Conservation (phyloP, 495 filamentous ascomycete species). For the Penicillium nucicola region DNA sequence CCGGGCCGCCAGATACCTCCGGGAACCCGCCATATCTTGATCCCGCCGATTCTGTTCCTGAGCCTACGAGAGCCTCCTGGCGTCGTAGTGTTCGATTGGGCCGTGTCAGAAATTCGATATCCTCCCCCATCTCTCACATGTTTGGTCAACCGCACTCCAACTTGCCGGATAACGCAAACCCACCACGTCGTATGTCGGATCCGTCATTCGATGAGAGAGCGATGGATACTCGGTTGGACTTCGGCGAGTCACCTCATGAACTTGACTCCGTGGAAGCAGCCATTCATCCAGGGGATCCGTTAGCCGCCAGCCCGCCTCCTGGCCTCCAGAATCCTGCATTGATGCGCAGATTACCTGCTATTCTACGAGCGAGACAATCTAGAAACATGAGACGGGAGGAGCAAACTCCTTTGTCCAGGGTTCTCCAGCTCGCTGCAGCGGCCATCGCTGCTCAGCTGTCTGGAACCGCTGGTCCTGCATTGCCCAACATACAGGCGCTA, state of each 20-base stretch:
- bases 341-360: conserved; percentile 39
- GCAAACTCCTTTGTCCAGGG: conserved; percentile 54
- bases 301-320: conserved; percentile 24
- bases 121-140: conserved; percentile 44
- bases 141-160: conserved; percentile 36
- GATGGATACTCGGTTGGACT: conserved; percentile 44
- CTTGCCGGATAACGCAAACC: conserved; percentile 10
- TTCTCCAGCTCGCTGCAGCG: conserved; percentile 57
- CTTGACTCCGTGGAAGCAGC: conserved; percentile 43
- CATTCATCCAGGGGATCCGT: conserved; percentile 18
- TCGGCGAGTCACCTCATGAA: conserved; percentile 37
- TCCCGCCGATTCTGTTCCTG: conserved; percentile 21
- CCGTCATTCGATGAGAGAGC: conserved; percentile 16
- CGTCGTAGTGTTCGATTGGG: conserved; percentile 42
- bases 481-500: conserved; percentile 57
- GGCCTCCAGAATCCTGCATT: conserved; percentile 22
- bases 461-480: conserved; percentile 48
- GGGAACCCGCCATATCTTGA: conserved; percentile 22
- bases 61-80: conserved; percentile 39
- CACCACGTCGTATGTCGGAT: neutral
- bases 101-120: conserved; percentile 43
- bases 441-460: conserved; percentile 60
- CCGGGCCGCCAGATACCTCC: conserved; percentile 22
- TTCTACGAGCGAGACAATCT: conserved; percentile 47
- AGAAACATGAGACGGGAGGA: conserved; percentile 52